A percentile compares a stretch with the other conserved stretches of the same genome.
phyloP scores from a whole-genome alignment of 2,329 filamentous ascomycete species.

The Trichoderma gracile region DNA sequence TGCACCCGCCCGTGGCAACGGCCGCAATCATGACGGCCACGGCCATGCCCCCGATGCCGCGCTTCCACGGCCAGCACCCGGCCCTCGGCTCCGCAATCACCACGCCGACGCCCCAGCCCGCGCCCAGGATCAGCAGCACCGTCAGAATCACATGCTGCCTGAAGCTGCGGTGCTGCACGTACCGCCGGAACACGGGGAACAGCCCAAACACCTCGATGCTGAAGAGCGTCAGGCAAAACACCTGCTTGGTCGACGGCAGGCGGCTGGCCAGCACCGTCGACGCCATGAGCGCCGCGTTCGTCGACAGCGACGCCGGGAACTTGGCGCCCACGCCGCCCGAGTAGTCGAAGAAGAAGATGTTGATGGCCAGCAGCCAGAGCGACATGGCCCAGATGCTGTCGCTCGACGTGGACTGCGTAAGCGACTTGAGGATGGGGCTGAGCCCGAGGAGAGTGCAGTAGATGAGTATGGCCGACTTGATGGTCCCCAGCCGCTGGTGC shows the following conservation, averaged over 20 bases:
- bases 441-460: conserved; percentile 90
- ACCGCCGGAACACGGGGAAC: conserved; percentile 94
- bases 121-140: conserved; percentile 71
- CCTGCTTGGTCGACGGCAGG: conserved; percentile 85
- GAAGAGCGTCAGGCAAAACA: conserved; percentile 93
- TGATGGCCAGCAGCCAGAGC: conserved; percentile 88
- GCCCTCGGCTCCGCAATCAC: conserved; percentile 51
- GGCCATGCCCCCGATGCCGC: conserved; percentile 68
- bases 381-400: conserved; percentile 98
- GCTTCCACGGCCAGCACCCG: conserved; percentile 53
- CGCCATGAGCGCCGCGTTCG: conserved; percentile 95
- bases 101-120: conserved; percentile 74
- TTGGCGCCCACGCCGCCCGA: conserved; percentile 65
- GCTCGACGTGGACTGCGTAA: conserved; percentile 88
- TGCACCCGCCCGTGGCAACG: conserved; percentile 86
- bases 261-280: conserved; percentile 90
- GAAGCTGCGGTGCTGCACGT: conserved; percentile 80
- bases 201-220: conserved; percentile 96
- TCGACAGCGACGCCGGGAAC: conserved; percentile 76
- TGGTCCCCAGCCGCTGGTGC: conserved; percentile 67
- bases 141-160: conserved; percentile 78
- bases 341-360: conserved; percentile 98
- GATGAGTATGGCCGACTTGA: conserved; percentile 90
- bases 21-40: conserved; percentile 73
- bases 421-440: conserved; percentile 91